Evolutionary conservation across 768 basidiomycete species (phyloP).

Genomic region (Thelephora ganbajun): DNA sequence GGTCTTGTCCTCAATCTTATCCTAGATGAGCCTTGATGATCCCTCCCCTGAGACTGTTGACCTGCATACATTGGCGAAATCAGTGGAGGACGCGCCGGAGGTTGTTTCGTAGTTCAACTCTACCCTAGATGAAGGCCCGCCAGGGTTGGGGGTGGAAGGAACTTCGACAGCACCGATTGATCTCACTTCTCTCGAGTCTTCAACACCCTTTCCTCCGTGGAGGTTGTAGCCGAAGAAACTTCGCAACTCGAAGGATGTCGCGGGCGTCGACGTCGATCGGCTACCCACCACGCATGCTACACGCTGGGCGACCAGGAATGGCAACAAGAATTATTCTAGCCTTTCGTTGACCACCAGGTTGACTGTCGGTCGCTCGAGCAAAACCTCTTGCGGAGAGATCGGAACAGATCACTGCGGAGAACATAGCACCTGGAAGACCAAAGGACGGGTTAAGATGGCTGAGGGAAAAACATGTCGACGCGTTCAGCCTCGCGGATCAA

Average conservation of each 20-base stretch:
- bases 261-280: slow-evolving; percentile 16
- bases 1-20: not conserved
- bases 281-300: slow-evolving; percentile 6
- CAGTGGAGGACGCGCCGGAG: not conserved
- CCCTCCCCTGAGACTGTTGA: not conserved
- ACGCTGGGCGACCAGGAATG: slow-evolving; percentile 34
- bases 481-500: slow-evolving; percentile 70
- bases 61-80: not conserved
- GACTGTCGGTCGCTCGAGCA: slow-evolving; percentile 75
- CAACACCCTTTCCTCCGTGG: slow-evolving; percentile 63
- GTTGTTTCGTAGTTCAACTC: not conserved
- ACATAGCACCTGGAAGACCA: slow-evolving; percentile 23
- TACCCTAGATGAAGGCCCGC: not conserved
- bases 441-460: slow-evolving; percentile 48
- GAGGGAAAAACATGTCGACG: slow-evolving; percentile 60
- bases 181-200: slow-evolving; percentile 54
- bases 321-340: slow-evolving; percentile 88
- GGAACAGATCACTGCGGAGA: slow-evolving; percentile 30
- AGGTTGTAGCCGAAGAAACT: slow-evolving; percentile 81
- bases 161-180: slow-evolving; percentile 3
- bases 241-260: slow-evolving; percentile 27
- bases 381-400: slow-evolving; percentile 50
- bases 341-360: slow-evolving; percentile 82
- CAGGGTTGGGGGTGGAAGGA: not conserved
- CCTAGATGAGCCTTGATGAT: not conserved